Evolutionary conservation across 2,329 filamentous ascomycete species (phyloP).

Genomic region (Polytolypa hystricis): DNA sequence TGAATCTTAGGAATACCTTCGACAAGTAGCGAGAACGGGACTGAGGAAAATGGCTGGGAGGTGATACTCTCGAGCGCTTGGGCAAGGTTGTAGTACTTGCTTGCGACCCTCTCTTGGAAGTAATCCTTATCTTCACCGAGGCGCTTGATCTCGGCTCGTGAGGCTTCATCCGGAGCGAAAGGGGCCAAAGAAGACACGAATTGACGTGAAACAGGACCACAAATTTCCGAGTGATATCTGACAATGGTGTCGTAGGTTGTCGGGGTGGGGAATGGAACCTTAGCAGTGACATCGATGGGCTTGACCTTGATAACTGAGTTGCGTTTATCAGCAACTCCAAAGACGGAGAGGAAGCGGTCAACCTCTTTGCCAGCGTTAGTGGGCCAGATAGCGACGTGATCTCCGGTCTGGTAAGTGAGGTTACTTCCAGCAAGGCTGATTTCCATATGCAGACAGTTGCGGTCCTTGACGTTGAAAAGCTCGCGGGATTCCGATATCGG

Average conservation of each 20-base stretch:
- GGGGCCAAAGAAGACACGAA: conserved; percentile 78
- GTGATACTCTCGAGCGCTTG: conserved; percentile 67
- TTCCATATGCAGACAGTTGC: conserved; percentile 95
- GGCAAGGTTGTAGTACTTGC: conserved; percentile 78
- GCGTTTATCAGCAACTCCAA: conserved; percentile 65
- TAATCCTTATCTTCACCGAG: conserved; percentile 91
- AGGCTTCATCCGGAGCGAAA: conserved; percentile 74
- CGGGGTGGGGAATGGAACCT: conserved; percentile 93
- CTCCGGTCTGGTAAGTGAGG: conserved; percentile 86
- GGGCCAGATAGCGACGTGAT: conserved; percentile 95
- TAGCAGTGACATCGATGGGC: conserved; percentile 85
- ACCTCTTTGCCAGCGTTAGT: conserved; percentile 90
- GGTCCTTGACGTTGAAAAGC: conserved; percentile 75
- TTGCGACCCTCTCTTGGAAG: conserved; percentile 75
- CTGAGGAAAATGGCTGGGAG: conserved; percentile 64
- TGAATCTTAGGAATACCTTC: conserved; percentile 92
- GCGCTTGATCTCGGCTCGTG: conserved; percentile 78
- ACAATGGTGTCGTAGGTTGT: conserved; percentile 91
- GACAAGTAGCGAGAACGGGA: conserved; percentile 90
- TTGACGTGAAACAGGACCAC: conserved; percentile 89
- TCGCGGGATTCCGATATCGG: conserved; percentile 86
- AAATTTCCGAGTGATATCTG: conserved; percentile 95
- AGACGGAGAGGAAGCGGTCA: conserved; percentile 71
- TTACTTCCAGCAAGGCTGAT: conserved; percentile 84
- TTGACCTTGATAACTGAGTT: conserved; percentile 79